Percentiles rank a stretch among this genome's conserved stretches.
Conservation (phyloP, 225 moss, liverwort and hornwort species). For the Pleurozium schreberi region DNA sequence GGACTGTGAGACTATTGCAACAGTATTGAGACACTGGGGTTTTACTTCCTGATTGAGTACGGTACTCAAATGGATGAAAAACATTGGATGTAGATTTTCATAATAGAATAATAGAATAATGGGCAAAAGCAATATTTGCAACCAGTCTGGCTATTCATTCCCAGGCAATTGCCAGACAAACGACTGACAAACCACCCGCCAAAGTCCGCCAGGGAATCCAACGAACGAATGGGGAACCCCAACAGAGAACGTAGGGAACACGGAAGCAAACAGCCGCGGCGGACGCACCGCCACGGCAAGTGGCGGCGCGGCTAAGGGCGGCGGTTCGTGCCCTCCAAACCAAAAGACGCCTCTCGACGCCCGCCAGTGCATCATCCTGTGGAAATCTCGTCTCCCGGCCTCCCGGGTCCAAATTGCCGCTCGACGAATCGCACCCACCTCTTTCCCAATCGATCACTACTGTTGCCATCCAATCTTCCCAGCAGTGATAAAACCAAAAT, state of each 20-base stretch:
- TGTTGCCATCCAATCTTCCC: background rate
- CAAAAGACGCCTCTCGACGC: background rate
- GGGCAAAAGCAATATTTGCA: background rate
- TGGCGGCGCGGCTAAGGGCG: background rate
- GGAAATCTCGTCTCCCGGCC: no score
- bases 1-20: no score
- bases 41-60: no score
- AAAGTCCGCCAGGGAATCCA: background rate
- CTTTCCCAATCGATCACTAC: background rate
- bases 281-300: background rate
- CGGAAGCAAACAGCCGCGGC: background rate
- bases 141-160: background rate
- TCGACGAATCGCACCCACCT: background rate
- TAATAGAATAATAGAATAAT: background rate
- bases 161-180: background rate
- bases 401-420: background rate
- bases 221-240: background rate
- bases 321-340: background rate
- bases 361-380: background rate
- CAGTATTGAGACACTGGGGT: no score
- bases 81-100: background rate
- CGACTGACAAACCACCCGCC: background rate
- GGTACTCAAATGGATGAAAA: background rate
- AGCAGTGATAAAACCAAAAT: background rate
- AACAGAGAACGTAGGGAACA: background rate